Evolutionary conservation across 371 early-diverging fungal genomes (phyloP), one percentile per base, ranked within the genome.

Genomic region (Rhizopus arrhizus): DNA sequence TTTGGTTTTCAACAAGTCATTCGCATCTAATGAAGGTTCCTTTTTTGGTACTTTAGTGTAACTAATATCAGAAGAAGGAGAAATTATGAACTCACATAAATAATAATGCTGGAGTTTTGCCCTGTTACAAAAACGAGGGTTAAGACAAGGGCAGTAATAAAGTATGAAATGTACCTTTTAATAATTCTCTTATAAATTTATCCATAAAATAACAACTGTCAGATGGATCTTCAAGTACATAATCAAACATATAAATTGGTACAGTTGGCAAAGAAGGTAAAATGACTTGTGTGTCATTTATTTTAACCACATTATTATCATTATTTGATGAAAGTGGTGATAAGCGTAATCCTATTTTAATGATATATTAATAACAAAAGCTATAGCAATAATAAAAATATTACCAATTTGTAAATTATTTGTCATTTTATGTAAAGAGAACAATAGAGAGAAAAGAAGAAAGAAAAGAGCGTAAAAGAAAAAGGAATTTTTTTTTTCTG

Each of bases 231-330:
- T 57, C 58, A 49, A 60, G 13, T n/a, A 63, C 58, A 38, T 56
- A 32, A 31, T 57, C 43, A 31, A 43, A 43, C 13, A 43, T 43
- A 13, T 43, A 62, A 10, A 62, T 34, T 11, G 45, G 56, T 29
- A 51, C 29, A 11, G 56, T 56, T 40, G 56, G 35, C 29, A 35
- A 32, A 22, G 53, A 38, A 22, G 53, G 40, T 32, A 60, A 60
- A n/a, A 56, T 43, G 2, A 55, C 62, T 56, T 62, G 56, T 8
- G 47, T 62, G n/a, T 62, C 62, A 5, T 48, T 49, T 42, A 50
- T 41, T 56, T 62, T 56, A 55, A 50, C 46, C 12, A 62, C 48
- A 38, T 35, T 22, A n/a, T 32, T 32, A 2, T 11, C 35, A 29
- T 15, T 43, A 13, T 43, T 13, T 5, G 43, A 43, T 11, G 43